Percentiles rank a stretch among this genome's conserved stretches.
phyloP scores from a whole-genome alignment of 148 eudicot genomes.

The Heliamphora exappendiculata region DNA sequence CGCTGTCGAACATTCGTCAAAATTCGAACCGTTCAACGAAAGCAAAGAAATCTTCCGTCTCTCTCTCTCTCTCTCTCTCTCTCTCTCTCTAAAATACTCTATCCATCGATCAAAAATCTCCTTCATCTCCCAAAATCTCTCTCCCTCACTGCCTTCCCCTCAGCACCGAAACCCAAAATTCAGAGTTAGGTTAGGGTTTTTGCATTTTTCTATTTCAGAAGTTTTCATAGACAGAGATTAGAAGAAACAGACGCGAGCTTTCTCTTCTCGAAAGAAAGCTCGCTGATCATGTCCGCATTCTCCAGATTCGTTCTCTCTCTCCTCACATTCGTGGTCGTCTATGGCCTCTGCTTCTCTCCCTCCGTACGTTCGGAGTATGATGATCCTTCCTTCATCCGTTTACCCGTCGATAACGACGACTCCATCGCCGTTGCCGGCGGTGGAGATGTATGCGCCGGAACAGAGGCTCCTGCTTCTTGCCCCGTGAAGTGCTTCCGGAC shows the following conservation, averaged over 20 bases:
- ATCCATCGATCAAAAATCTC: too few relatives aligned
- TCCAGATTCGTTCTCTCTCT: slow-evolving; percentile 14
- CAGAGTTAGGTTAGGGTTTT: not conserved
- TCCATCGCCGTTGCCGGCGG: not conserved
- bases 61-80: slow-evolving; percentile 5
- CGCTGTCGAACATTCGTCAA: slow-evolving; percentile 8
- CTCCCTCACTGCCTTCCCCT: not conserved
- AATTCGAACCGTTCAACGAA: not conserved
- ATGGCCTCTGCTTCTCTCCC: slow-evolving; percentile 15
- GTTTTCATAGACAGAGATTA: not conserved
- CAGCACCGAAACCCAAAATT: not conserved
- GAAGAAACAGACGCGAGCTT: not conserved
- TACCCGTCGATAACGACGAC: slow-evolving; percentile 30
- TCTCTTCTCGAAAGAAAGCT: slow-evolving; percentile 13
- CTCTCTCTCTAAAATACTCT: not conserved
- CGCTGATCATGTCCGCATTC: slow-evolving; percentile 11
- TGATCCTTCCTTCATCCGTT: slow-evolving; percentile 19
- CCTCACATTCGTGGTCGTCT: slow-evolving; percentile 16
- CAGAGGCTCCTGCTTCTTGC: slow-evolving; percentile 25
- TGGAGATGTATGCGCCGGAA: slow-evolving; percentile 18
- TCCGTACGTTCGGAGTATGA: slow-evolving; percentile 21
- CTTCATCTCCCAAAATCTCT: not conserved
- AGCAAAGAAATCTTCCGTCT: not conserved
- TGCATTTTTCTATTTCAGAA: not conserved
- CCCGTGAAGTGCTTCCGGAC: slow-evolving; percentile 78